Conservation (phyloP, 352 stramenopile genomes). For the Pythium folliculosum region DNA sequence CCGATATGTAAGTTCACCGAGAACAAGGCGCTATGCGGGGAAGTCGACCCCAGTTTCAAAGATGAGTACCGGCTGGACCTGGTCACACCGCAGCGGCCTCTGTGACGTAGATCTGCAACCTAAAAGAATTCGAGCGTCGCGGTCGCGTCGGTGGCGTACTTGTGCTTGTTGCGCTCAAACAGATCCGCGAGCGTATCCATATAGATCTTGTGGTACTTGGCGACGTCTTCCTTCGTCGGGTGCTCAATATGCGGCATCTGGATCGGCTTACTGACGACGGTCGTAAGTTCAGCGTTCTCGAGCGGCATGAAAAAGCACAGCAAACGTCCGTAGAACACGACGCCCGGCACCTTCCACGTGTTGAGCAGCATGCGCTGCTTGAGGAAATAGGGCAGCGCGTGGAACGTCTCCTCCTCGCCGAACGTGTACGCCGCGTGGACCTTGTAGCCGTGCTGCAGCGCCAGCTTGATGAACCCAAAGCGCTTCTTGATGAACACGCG, state of each 20-base stretch:
- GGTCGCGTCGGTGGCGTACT: constrained; percentile 72
- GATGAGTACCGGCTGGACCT: not conserved
- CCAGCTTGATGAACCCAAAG: constrained; percentile 94
- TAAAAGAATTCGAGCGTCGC: constrained; percentile 50
- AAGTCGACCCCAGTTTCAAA: not conserved
- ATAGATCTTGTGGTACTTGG: constrained; percentile 90
- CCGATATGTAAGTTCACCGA: not conserved
- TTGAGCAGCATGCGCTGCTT: constrained; percentile 82
- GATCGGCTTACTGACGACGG: constrained; percentile 88
- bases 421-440: constrained; percentile 92
- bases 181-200: constrained; percentile 76
- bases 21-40: not conserved
- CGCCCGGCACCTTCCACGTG: constrained; percentile 76
- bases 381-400: constrained; percentile 83
- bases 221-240: constrained; percentile 86
- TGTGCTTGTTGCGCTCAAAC: constrained; percentile 86
- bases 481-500: constrained; percentile 91
- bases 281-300: constrained; percentile 76
- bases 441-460: constrained; percentile 89
- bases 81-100: not conserved
- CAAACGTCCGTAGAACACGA: constrained; percentile 71
- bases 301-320: constrained; percentile 86
- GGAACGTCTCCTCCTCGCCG: constrained; percentile 89
- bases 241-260: constrained; percentile 83
- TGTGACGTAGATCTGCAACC: not conserved